Evolutionary conservation across 345 rosid species (phyloP).

Genomic region (Moringa oleifera): DNA sequence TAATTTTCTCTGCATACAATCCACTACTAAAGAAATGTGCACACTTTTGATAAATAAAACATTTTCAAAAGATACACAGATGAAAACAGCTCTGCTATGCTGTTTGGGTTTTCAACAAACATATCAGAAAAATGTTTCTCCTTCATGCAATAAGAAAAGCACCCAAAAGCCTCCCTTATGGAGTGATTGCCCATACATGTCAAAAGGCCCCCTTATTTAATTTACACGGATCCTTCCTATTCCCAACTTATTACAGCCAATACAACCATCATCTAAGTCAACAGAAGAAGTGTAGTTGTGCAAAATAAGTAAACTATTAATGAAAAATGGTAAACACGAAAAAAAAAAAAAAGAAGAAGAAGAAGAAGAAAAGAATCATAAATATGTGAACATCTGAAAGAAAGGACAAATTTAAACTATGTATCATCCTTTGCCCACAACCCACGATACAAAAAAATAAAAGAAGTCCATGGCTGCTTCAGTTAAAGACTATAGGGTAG

Average conservation of each 20-base stretch:
- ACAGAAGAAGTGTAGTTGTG: too few relatives aligned
- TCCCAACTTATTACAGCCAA: background rate
- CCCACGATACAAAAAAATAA: background rate
- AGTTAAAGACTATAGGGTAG: too few relatives aligned
- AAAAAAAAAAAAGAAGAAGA: too few relatives aligned
- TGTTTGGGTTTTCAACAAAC: background rate
- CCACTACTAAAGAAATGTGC: background rate
- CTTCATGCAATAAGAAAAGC: background rate
- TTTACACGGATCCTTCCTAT: too few relatives aligned
- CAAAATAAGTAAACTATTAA: background rate
- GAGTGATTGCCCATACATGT: too few relatives aligned
- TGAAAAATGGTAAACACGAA: background rate
- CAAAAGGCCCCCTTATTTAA: too few relatives aligned
- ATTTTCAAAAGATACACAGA: background rate
- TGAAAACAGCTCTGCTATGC: background rate
- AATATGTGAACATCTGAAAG: background rate
- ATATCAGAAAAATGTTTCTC: background rate
- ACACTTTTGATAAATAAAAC: too few relatives aligned
- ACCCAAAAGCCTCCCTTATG: too few relatives aligned
- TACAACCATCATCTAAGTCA: background rate
- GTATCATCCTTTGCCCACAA: background rate
- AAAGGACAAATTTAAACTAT: background rate
- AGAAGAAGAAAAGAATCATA: background rate
- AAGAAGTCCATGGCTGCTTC: too few relatives aligned
- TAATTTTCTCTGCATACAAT: background rate